phyloP scores from a whole-genome alignment of 148 eudicot genomes.

The Polygonum maritimum region DNA sequence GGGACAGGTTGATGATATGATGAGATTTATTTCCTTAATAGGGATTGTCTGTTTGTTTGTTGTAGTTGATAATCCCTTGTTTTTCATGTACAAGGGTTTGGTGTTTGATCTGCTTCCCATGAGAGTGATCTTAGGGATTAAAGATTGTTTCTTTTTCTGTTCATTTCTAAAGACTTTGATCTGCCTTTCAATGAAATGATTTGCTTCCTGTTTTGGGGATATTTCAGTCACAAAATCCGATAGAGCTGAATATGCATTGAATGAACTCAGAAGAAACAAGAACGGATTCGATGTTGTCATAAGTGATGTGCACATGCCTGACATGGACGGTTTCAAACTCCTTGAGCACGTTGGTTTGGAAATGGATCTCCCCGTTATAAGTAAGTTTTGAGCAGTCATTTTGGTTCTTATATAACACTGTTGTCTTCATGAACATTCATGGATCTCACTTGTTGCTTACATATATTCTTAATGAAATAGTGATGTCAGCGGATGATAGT shows the following conservation, averaged over 20 bases:
- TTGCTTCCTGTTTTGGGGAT: neutral
- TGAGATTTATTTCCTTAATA: neutral
- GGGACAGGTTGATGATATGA: neutral
- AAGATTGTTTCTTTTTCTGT: neutral
- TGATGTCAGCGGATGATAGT: slow-evolving; percentile 92
- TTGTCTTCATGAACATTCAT: neutral
- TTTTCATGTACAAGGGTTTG: neutral
- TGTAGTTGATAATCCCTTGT: neutral
- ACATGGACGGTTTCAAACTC: slow-evolving; percentile 12
- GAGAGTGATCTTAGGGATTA: neutral
- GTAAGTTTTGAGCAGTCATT: neutral
- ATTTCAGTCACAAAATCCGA: slow-evolving; percentile 76
- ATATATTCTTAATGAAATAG: slow-evolving; percentile 14
- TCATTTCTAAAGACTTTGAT: neutral
- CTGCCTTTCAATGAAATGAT: neutral
- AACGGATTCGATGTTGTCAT: slow-evolving; percentile 8
- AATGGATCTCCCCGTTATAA: slow-evolving; percentile 12
- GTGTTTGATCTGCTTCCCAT: neutral
- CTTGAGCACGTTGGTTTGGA: slow-evolving; percentile 12
- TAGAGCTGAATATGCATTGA: slow-evolving; percentile 45
- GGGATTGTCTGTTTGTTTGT: neutral
- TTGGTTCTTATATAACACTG: neutral
- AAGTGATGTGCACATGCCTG: slow-evolving; percentile 12
- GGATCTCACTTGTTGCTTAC: neutral
- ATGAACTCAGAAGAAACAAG: slow-evolving; percentile 5